phyloP scores from a whole-genome alignment of 768 basidiomycete genomes.

The Agaricus subrufescens region DNA sequence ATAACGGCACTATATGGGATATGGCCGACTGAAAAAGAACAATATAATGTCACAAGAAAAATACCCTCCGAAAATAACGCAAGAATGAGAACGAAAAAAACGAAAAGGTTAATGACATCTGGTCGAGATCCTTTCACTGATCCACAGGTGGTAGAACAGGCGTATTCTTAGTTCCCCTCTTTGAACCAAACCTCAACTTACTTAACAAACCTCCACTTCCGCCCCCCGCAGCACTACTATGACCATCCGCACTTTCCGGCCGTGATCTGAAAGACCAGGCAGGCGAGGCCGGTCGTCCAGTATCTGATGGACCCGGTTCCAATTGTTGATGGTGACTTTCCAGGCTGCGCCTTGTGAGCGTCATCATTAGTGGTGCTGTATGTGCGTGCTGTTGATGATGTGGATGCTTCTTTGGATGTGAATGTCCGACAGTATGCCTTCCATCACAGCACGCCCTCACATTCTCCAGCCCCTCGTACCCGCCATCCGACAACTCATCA shows the following conservation, averaged over 20 bases:
- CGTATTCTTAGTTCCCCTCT: slow-evolving; percentile 45
- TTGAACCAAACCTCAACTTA: slow-evolving; percentile 72
- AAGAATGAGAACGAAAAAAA: slow-evolving; percentile 9
- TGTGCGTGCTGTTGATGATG: slow-evolving; percentile 47
- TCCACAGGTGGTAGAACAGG: slow-evolving; percentile 23
- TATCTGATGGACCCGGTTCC: slow-evolving; percentile 43
- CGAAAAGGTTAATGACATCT: slow-evolving; percentile 14
- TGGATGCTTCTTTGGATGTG: slow-evolving; percentile 45
- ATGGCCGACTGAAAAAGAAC: slow-evolving; percentile 9
- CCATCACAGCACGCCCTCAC: slow-evolving; percentile 91
- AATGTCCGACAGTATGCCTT: slow-evolving; percentile 75
- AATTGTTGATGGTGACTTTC: slow-evolving; percentile 44
- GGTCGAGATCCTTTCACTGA: not conserved
- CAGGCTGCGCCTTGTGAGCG: slow-evolving; percentile 34
- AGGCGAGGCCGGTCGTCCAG: slow-evolving; percentile 65
- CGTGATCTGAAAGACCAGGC: slow-evolving; percentile 85
- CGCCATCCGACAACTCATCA: slow-evolving; percentile 66
- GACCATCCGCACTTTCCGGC: slow-evolving; percentile 67
- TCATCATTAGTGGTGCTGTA: slow-evolving; percentile 16
- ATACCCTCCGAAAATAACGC: slow-evolving; percentile 8
- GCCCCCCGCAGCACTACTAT: slow-evolving; percentile 37
- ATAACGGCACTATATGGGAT: not conserved
- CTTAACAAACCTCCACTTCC: slow-evolving; percentile 60
- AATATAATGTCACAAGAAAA: not conserved
- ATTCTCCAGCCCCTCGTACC: slow-evolving; percentile 91